Evolutionary conservation across 2,329 filamentous ascomycete genomes (phyloP), one percentile per base, ranked within the genome.

Genomic region (Fusarium udum): DNA sequence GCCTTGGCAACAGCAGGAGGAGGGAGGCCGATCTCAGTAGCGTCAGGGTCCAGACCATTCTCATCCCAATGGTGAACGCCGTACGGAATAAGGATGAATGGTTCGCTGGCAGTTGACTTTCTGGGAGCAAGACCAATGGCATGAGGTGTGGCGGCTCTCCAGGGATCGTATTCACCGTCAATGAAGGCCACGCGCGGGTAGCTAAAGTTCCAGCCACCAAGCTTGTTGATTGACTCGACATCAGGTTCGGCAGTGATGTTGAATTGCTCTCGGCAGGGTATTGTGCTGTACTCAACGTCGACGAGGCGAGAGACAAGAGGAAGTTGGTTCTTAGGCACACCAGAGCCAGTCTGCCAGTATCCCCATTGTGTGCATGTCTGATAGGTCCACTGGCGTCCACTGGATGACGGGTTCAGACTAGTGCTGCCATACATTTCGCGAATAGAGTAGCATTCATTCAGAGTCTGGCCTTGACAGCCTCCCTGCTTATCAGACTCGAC

Each of bases 21-120:
- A 3, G 92, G 91, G 37, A 93, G 77, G 2, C 82, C 81, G 1
- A 91, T 91, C 79, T 93, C 85, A 64, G 91, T 91, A 3, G 84
- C 80, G 56, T 91, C 89, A 3, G 75, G 76, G 2, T 49, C 56
- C n/a, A 92, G 75, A 2, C 91, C 90, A 72, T 92, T 92, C 82
- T 92, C 91, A 74, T 93, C 92, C 92, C 92, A 96, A 79, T 95
- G 93, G 80, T 97, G 94, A 26, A 95, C 92, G 0, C 89, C 93
- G n/a, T 88, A 87, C 7, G 86, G 83, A 51, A 97, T 94, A 51
- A 95, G 79, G n/a, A 93, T 86, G 71, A 92, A 93, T 0, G 93
- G 93, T 83, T 95, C 88, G 53, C 85, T 87, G 0, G 84, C 82
- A 0, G 92, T 93, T 49, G 87, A 92, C 20, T 84, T 81, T 26